Base-by-base conservation (phyloP, 805 yeast genomes). In the Ogataea populi-albae region DNA sequence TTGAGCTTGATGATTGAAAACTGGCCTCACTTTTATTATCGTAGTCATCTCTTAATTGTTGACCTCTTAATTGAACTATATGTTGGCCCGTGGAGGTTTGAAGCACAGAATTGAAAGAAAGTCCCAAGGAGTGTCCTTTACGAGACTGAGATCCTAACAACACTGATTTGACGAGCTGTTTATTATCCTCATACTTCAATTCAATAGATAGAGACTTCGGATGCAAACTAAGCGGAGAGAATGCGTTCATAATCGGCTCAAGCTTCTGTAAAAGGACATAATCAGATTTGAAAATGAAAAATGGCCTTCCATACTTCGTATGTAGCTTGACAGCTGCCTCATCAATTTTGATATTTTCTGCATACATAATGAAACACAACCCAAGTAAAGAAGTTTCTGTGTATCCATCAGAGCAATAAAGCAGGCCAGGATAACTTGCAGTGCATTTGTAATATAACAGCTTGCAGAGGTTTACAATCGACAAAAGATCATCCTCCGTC, bases 391-490 rank as follows among this genome's bases (percentile, higher is more conserved):
- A 78, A 34, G 89, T 82, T 54, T 88, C 96, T 0, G 96, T 86
- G 59, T 89, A 91, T 0, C 98, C 98, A 61, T 91, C 96, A 2
- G 85, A 75, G 52, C 96, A 87, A 54, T 78, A 81, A 7, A 89
- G 64, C 41, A 89, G 66, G 0, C 78, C 64, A 3, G 76, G 70
- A 33, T 66, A 59, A 3, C 47, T 28, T 47, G 54, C 16, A 38
- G 49, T 7, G 31, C 68, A 62, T 22, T 58, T 64, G 24, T 68
- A 60, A 41, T 78, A 79, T 12, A 88, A 62, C 25, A 83, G 61
- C 55, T 83, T 85, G 58, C 93, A 79, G 14, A 83, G 64, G 45
- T 81, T 81, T 34, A 86, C 67, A 22, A 88, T 71, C 6, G 84
- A 69, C 17, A 73, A 63, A 29, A 87, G 65, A 47, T 79, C 82